Conservation (phyloP, 768 basidiomycete genomes). For the Hebeloma cylindrosporum region DNA sequence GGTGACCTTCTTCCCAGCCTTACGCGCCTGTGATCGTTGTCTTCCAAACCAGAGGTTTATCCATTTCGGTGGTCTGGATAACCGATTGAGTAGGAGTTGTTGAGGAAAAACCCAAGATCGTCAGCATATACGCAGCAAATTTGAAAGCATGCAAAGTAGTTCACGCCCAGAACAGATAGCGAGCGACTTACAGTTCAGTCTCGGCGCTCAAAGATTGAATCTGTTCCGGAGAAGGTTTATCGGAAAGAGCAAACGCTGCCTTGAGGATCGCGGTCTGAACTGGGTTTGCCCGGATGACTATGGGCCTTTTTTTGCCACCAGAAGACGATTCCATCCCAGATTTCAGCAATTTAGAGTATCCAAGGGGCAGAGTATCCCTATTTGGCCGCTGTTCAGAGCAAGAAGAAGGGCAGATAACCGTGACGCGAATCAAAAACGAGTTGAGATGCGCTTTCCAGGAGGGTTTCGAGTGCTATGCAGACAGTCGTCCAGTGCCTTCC, state of each 20-base stretch:
- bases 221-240: conserved; percentile 20
- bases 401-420: too few species aligned
- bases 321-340: conserved; percentile 13
- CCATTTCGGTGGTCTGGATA: conserved; percentile 32
- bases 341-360: conserved; percentile 18
- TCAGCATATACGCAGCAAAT: not conserved
- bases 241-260: conserved; percentile 24
- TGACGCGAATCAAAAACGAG: too few species aligned
- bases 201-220: conserved; percentile 27
- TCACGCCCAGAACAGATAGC: not conserved
- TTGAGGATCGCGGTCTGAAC: conserved; percentile 28
- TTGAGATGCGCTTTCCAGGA: too few species aligned
- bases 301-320: conserved; percentile 11
- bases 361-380: too few species aligned
- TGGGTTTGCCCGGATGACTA: conserved; percentile 24
- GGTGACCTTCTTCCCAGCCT: conserved; percentile 9
- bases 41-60: conserved; percentile 36
- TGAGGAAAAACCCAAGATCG: not conserved
- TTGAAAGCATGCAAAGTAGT: not conserved
- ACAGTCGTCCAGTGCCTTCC: too few species aligned
- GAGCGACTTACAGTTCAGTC: conserved; percentile 34
- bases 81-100: not conserved
- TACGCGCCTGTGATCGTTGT: conserved; percentile 27
- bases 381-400: too few species aligned
- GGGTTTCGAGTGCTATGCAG: too few species aligned